These are phyloP conservation scores for Boletus speciosus DNA, from an alignment of 768 basidiomycete species.

Conservation along the genomic window DNA sequence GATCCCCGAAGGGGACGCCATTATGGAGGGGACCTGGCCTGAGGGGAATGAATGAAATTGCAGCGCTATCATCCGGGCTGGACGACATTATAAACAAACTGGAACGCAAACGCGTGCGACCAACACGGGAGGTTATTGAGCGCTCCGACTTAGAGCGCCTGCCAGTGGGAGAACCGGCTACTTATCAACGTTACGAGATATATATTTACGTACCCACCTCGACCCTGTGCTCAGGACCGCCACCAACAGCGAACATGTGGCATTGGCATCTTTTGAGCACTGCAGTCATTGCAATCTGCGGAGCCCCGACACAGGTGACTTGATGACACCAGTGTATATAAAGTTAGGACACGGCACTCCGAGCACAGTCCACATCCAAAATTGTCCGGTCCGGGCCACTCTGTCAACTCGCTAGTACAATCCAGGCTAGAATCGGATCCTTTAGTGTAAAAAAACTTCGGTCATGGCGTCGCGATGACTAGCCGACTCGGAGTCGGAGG, in stretches of 20 bases:
- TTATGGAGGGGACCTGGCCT: not conserved
- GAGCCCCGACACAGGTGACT: conserved; percentile 4
- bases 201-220: not conserved
- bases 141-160: too few species aligned
- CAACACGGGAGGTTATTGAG: not conserved
- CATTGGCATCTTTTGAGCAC: not conserved
- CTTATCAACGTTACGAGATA: not conserved
- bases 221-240: not conserved
- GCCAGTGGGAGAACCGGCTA: not conserved
- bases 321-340: not conserved
- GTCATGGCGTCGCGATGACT: too few species aligned
- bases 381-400: too few species aligned
- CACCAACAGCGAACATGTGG: not conserved
- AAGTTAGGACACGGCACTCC: not conserved
- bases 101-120: not conserved
- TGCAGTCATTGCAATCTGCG: not conserved
- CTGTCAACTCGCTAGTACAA: too few species aligned
- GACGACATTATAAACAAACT: not conserved
- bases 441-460: too few species aligned
- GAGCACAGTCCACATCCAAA: too few species aligned
- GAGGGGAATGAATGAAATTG: not conserved
- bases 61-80: not conserved
- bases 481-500: too few species aligned
- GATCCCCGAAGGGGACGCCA: conserved; percentile 2
- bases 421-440: too few species aligned